A percentile compares a stretch with the other conserved stretches of the same genome.
These are phyloP conservation scores for Penicillium macrosclerotiorum DNA, from an alignment of 495 filamentous ascomycete genomes.

Conservation along the genomic window DNA sequence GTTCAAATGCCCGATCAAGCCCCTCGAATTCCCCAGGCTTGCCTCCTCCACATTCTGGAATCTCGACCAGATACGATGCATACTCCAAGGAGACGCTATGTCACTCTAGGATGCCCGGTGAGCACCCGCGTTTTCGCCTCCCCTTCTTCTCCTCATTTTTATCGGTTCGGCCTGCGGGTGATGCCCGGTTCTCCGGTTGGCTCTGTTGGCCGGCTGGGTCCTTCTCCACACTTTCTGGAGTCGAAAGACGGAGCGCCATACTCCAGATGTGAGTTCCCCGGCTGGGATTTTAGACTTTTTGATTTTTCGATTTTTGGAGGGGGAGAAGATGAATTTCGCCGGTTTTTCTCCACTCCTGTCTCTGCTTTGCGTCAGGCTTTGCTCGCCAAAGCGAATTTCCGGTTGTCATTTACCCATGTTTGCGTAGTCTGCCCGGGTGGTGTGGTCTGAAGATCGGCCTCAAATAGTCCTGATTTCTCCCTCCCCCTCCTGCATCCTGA, in stretches of 20 bases:
- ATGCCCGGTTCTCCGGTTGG: slow-evolving; percentile 6
- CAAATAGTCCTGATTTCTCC: slow-evolving; percentile 18
- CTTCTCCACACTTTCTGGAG: slow-evolving; percentile 2
- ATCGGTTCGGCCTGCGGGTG: slow-evolving; percentile 3
- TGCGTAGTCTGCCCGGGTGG: no score
- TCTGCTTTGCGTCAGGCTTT: slow-evolving; percentile 7
- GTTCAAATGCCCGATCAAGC: slow-evolving; percentile 9
- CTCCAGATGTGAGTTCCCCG: slow-evolving; percentile 11
- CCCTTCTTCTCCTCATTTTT: not conserved
- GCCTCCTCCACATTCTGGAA: slow-evolving; percentile 19
- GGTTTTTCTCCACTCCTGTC: slow-evolving; percentile 9
- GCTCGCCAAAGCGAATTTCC: slow-evolving; percentile 15
- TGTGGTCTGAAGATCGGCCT: slow-evolving; percentile 11
- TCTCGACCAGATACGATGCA: slow-evolving; percentile 6
- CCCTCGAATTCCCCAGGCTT: slow-evolving; percentile 16
- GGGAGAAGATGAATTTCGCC: no score
- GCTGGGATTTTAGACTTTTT: slow-evolving; percentile 10
- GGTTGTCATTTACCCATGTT: slow-evolving; percentile 2
- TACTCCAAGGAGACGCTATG: slow-evolving; percentile 6
- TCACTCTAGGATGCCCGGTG: slow-evolving; percentile 15
- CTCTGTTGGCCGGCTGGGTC: slow-evolving; percentile 2
- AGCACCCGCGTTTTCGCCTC: slow-evolving; percentile 5
- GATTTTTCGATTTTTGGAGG: no score
- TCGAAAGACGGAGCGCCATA: not conserved
- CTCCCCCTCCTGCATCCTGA: not conserved